Base-by-base conservation (phyloP, 495 filamentous ascomycete genomes). In the Bathelium albidoporum region DNA sequence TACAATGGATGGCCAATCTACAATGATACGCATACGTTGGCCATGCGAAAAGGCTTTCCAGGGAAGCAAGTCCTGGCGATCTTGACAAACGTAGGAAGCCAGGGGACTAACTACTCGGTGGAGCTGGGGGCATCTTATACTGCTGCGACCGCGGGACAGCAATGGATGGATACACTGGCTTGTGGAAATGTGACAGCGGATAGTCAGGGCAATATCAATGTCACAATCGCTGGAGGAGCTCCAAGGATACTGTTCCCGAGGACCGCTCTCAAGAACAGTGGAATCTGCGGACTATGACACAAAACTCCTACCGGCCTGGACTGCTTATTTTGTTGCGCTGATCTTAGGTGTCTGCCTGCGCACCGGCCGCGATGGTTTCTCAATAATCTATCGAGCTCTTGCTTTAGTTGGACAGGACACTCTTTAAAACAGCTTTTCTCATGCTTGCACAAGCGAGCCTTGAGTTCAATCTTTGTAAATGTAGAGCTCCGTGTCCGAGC, bases 11-110 rank as follows among this genome's bases (percentile, higher is more conserved):
- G 71, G 31, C 76, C 81, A 0, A 79, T 85, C 62, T 86, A 83
- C 70, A 76, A 78, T 44, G 83, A 86, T 58, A 68, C 67, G 53
- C 74, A 72, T 61, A 84, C 79, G 3, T 71, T 90, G 20, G 86
- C 79, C 22, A 81, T 87, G 75, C 79, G 84, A 44, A 90, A 89
- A 71, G 87, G 87, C 11, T 69, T 52, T 62, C 69, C 76, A 9
- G 80, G 79, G 2, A 70, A 71, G 4, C 82, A 87, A 66, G 70
- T 85, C 58, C 76, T 90, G 61, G 81, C 81, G 0, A 74, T 88
- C 0, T 77, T 84, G 60, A 81, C 82, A 4, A 89, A 89, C 67
- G 66, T 73, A 2, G 87, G 87, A 2, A 64, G 70, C 0, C 69
- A 65, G 5, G 79, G 79, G 1, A 67, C 65, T 14, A 68, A 69